Percentiles rank a stretch among this genome's conserved stretches.
Evolutionary conservation across 208 protist species (phyloP).

Genomic region (Herpetomonas tarakana): DNA sequence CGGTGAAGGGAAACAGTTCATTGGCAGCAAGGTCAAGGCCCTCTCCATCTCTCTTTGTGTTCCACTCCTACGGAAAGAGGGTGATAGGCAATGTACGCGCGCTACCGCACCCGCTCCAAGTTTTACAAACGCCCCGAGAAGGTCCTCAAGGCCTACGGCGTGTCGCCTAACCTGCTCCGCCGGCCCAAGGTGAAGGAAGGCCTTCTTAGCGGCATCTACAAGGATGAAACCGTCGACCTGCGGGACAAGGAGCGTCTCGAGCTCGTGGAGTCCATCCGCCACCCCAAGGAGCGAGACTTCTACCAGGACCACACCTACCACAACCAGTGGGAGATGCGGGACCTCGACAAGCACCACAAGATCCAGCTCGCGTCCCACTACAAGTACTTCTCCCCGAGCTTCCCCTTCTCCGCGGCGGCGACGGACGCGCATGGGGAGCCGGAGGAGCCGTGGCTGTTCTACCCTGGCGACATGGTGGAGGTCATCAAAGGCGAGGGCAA

Average conservation of each 20-base stretch:
- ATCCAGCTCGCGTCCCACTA: slow-evolving; percentile 50
- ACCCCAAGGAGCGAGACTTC: slow-evolving; percentile 86
- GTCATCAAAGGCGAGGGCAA: slow-evolving; percentile 63
- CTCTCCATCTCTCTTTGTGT: too few species aligned
- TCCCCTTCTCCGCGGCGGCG: slow-evolving; percentile 19
- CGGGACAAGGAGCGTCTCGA: slow-evolving; percentile 75
- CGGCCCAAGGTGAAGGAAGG: slow-evolving; percentile 62
- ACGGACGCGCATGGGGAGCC: background rate
- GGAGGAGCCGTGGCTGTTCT: slow-evolving; percentile 74
- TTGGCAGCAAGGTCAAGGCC: too few species aligned
- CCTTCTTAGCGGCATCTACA: slow-evolving; percentile 66
- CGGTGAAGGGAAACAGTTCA: too few species aligned
- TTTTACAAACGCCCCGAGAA: slow-evolving; percentile 73
- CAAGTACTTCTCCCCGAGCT: slow-evolving; percentile 62
- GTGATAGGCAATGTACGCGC: slow-evolving; percentile 75
- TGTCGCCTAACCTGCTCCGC: slow-evolving; percentile 60
- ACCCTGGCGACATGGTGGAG: slow-evolving; percentile 84
- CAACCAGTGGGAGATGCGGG: slow-evolving; percentile 83
- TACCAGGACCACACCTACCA: slow-evolving; percentile 93
- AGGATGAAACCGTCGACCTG: slow-evolving; percentile 73
- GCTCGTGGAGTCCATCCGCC: slow-evolving; percentile 76
- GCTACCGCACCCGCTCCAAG: slow-evolving; percentile 73
- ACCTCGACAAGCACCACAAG: slow-evolving; percentile 71
- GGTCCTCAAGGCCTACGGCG: slow-evolving; percentile 64
- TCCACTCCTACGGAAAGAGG: too few species aligned